A percentile compares a stretch with the other conserved stretches of the same genome.
phyloP scores from a whole-genome alignment of 768 basidiomycete species.

The Leccinum rimulosum region DNA sequence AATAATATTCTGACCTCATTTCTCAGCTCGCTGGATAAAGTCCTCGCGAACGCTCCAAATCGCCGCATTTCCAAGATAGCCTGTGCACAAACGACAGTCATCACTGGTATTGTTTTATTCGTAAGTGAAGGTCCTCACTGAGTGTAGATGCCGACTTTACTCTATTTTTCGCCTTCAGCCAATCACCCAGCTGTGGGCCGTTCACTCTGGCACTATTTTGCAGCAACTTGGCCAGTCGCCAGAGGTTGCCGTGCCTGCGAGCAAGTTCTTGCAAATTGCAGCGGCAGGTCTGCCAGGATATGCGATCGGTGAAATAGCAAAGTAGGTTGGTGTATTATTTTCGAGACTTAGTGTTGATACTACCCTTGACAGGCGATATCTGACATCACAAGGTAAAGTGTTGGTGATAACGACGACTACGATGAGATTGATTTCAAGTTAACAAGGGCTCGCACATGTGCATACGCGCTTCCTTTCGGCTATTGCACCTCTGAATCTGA shows the following conservation, averaged over 20 bases:
- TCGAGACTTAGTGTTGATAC: constrained; percentile 2
- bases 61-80: constrained; percentile 14
- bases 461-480: constrained; percentile 22
- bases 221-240: constrained; percentile 36
- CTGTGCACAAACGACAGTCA: constrained; percentile 19
- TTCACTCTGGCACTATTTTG: constrained; percentile 36
- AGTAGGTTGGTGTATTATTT: constrained; percentile 19
- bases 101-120: constrained; percentile 24
- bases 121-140: constrained; percentile 8
- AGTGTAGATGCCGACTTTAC: neutral
- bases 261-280: constrained; percentile 38
- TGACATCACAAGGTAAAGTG: constrained; percentile 18
- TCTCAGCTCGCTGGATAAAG: constrained; percentile 20
- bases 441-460: constrained; percentile 22
- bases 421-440: neutral
- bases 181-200: constrained; percentile 22
- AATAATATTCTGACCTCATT: constrained; percentile 11
- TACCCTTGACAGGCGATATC: constrained; percentile 16
- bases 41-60: constrained; percentile 13
- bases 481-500: constrained; percentile 22
- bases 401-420: neutral
- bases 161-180: constrained; percentile 7
- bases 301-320: constrained; percentile 40
- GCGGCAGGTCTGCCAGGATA: constrained; percentile 47
- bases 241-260: constrained; percentile 39